Conservation (phyloP, 1,139 yeast genomes). For the Protomyces pachydermus region DNA sequence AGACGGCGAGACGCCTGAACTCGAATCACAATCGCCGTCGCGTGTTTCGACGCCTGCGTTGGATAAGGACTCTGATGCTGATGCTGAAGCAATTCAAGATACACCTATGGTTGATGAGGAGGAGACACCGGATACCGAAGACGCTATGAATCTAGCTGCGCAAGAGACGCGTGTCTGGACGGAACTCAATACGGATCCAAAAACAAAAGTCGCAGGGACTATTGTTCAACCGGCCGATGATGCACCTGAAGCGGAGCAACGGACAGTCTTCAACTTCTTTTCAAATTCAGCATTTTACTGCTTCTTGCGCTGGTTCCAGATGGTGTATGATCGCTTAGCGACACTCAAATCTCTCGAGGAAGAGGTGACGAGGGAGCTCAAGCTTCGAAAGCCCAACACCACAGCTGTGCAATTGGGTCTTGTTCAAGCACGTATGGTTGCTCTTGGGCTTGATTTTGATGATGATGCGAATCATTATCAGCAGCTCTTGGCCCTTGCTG, state of each 20-base stretch:
- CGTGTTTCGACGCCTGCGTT: slow-evolving; percentile 22
- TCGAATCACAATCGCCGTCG: slow-evolving; percentile 18
- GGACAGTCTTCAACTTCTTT: slow-evolving; percentile 65
- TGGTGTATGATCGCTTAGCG: slow-evolving; percentile 69
- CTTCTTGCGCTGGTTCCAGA: slow-evolving; percentile 79
- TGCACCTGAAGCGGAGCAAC: slow-evolving; percentile 31
- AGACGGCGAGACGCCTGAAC: slow-evolving; percentile 37
- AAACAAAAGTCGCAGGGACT: slow-evolving; percentile 30
- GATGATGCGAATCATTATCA: slow-evolving; percentile 43
- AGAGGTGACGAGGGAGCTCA: slow-evolving; percentile 65
- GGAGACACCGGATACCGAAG: slow-evolving; percentile 42
- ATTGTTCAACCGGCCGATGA: slow-evolving; percentile 25
- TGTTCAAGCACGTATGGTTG: slow-evolving; percentile 41
- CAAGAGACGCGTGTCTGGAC: slow-evolving; percentile 68
- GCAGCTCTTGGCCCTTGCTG: slow-evolving; percentile 69
- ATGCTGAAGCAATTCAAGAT: not conserved
- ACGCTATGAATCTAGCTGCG: slow-evolving; percentile 36
- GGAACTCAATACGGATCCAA: slow-evolving; percentile 34
- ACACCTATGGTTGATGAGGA: slow-evolving; percentile 42
- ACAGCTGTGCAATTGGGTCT: slow-evolving; percentile 87
- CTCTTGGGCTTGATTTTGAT: slow-evolving; percentile 48
- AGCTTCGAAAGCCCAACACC: slow-evolving; percentile 52
- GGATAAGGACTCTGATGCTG: slow-evolving; percentile 5
- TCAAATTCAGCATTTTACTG: slow-evolving; percentile 89
- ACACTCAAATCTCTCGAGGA: slow-evolving; percentile 69